Base-by-base conservation (phyloP, 495 filamentous ascomycete genomes). In the Penicillium lividum region DNA sequence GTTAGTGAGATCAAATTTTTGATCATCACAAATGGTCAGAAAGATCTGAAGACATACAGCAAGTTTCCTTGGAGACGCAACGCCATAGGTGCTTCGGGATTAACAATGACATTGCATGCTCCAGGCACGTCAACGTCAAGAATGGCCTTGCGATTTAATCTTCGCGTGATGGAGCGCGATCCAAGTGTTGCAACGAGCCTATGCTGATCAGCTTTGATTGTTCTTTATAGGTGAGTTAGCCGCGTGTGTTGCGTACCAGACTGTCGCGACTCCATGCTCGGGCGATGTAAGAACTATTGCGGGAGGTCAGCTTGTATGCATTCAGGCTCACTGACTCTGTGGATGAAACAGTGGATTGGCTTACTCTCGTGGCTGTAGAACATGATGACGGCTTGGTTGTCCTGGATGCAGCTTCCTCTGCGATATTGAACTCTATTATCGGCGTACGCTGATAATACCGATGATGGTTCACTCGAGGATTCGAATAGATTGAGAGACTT, bases 101-200 rank as follows among this genome's bases (percentile, higher is more conserved):
- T 79, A 30, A 88, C 85, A 66, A 98, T 96, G 6, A 89, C 93
- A 47, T 86, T 80, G 70, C 93, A 97, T 54, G 93, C 93, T 60
- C 88, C 92, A 16, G 83, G 80, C 8, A 98, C 85, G 64, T 98
- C 81, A 49, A 98, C 94, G 10, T 91, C 86, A 44, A 90, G 82
- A 57, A 98, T 97, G 10, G 90, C 87, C 69, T 93, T 96, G n/a
- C 89, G 82, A 34, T 86, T 89, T 51, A 98, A 80, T 67, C 86
- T 91, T 63, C 82, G 86, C 28, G 85, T 79, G n/a, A 80, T 81
- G 5, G 86, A 89, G 57, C 85, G 88, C 7, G 90, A 85, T 22
- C 90, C 90, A 2, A 96, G 81, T 1, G 94, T 98, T 50, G 94
- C 95, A 33, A 96, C 88, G 7, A 98, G 82, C 94, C 93, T 97